These are phyloP conservation scores for Gynandropsis gynandra DNA, from an alignment of 345 rosid genomes.

Conservation along the genomic window DNA sequence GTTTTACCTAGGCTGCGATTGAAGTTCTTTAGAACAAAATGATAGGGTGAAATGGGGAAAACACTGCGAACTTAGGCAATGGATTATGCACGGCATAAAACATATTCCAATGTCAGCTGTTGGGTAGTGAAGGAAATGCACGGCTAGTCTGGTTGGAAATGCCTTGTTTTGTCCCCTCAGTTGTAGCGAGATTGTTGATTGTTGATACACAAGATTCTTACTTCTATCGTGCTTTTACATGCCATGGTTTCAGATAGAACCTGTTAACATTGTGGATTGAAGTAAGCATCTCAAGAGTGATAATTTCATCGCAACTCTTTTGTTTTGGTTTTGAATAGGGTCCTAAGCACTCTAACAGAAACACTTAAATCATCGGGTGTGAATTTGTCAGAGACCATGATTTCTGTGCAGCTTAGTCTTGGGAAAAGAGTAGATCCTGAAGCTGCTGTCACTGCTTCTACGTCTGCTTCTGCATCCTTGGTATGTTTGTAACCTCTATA, in stretches of 20 bases:
- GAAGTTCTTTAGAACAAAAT: neutral
- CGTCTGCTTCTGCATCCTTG: slow-evolving; percentile 39
- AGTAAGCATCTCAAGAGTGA: neutral
- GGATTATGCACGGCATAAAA: neutral
- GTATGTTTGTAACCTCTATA: slow-evolving; percentile 24
- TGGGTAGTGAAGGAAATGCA: neutral
- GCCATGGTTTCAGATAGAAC: neutral
- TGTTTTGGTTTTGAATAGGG: slow-evolving; percentile 36
- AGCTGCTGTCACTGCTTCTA: slow-evolving; percentile 20
- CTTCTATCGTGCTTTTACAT: neutral
- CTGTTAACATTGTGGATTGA: too few species aligned
- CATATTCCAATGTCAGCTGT: neutral
- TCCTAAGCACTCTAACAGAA: slow-evolving; percentile 44
- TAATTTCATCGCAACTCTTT: slow-evolving; percentile 2
- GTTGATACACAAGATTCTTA: neutral
- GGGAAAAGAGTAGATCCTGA: slow-evolving; percentile 34
- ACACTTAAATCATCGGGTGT: slow-evolving; percentile 62
- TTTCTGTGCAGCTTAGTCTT: slow-evolving; percentile 62
- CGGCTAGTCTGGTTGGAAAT: too few species aligned
- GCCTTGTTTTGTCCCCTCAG: neutral
- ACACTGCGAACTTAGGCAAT: neutral
- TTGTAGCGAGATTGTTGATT: neutral
- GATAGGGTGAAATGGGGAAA: neutral
- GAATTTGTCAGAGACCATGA: slow-evolving; percentile 51
- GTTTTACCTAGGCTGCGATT: neutral